Evolutionary conservation across 164 flowering plant genomes (phyloP), one percentile per base, ranked within the genome.

Genomic region (Piper betle): DNA sequence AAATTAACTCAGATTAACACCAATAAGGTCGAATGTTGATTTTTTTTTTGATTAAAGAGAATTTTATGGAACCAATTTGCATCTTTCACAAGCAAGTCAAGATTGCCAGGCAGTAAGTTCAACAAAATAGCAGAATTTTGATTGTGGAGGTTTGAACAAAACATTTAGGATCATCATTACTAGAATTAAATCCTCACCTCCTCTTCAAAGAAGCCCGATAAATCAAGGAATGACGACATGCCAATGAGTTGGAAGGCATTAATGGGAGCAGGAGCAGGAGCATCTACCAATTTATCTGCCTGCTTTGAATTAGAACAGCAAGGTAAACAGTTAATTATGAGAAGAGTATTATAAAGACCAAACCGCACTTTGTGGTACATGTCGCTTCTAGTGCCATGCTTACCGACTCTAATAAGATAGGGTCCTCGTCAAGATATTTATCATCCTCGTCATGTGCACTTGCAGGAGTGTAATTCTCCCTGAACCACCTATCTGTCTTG

Each of bases 181-280:
- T 25, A 25, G 9, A 46, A 46, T 10, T 9, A 46, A 40, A 9
- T 18, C 60, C 60, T 58, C 62, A 89, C 98, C 90, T 93, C 99
- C 76, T 87, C 76, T 75, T 93, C 98, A 60, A 93, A 93, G 75
- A 89, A 89, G 33, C 98, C 98, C 19, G 98, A 93, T 59, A 93
- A 88, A 74, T 93, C 98, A 3, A 93, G 82, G 73, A 68, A 79
- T 1, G 96, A 87, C 38, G 97, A 90, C 99, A 93, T 93, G 70
- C 99, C 94, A 65, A 93, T 93, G 17, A 93, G 81, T 78, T 93
- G 84, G 77, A 93, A 93, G 53, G 99, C 99, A 72, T 93, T 93
- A 63, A 87, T 85, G 48, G 74, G 78, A 19, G 76, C 64, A 13
- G 74, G 78, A 19, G 76, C 64, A 13, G 87, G 85, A 11, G 81